phyloP scores from a whole-genome alignment of 2,329 filamentous ascomycete species.

The Paramyrothecium roridum region DNA sequence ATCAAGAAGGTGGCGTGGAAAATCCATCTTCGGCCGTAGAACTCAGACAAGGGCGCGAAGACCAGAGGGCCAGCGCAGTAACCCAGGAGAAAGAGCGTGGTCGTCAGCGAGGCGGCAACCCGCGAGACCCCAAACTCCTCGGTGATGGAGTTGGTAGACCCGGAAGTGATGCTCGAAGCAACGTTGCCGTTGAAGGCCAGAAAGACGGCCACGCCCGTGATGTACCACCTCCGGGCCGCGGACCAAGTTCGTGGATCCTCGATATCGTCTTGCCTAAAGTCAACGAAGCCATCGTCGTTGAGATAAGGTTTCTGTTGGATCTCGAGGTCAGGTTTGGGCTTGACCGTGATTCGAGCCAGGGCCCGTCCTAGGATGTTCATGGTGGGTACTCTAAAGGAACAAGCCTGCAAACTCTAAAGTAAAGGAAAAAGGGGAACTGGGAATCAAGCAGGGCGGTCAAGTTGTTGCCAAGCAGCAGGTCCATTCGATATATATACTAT shows the following conservation, averaged over 20 bases:
- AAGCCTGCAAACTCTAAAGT: no score
- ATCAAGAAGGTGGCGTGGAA: conserved; percentile 37
- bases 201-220: conserved; percentile 39
- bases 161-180: conserved; percentile 32
- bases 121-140: conserved; percentile 41
- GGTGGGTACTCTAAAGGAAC: no score
- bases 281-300: conserved; percentile 46
- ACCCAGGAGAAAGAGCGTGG: conserved; percentile 46
- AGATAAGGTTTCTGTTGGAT: conserved; percentile 29
- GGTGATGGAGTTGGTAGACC: conserved; percentile 24
- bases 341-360: neutral
- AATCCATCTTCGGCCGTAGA: conserved; percentile 45
- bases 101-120: conserved; percentile 39
- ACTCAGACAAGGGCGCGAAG: conserved; percentile 49
- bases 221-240: conserved; percentile 29
- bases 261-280: conserved; percentile 47
- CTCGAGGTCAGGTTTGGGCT: neutral
- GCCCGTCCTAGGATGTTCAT: no score
- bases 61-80: conserved; percentile 51
- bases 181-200: conserved; percentile 55
- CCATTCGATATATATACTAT: no score
- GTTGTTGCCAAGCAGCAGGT: no score
- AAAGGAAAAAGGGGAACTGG: no score
- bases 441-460: no score
- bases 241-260: conserved; percentile 50